Evolutionary conservation across 23 red algal genomes (phyloP).

Genomic region (Gracilaria gracilis): DNA sequence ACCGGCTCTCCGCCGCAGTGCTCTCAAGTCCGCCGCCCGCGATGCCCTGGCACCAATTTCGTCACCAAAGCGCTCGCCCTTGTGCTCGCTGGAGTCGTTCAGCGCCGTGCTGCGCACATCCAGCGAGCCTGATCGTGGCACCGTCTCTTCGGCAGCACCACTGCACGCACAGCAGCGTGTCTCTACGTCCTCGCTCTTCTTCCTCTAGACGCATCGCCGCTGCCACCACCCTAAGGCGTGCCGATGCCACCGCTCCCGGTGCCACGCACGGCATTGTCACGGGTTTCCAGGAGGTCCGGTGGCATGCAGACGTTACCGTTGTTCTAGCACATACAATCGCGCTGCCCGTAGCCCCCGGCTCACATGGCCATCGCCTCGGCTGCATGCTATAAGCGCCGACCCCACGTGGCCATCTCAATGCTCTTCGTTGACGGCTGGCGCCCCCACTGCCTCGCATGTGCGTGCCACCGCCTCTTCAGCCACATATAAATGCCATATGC

Average conservation of each 20-base stretch:
- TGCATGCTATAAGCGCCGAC: neutral
- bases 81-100: neutral
- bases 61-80: constrained; percentile 10
- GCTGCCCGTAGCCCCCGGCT: neutral
- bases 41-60: constrained; percentile 7
- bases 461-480: too few relatives aligned
- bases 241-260: constrained; percentile 4
- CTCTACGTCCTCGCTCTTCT: neutral
- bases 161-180: neutral
- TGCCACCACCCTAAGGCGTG: neutral
- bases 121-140: neutral
- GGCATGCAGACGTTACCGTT: constrained; percentile 47
- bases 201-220: neutral
- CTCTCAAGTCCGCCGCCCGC: neutral
- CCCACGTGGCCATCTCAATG: constrained; percentile 6
- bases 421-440: constrained; percentile 9
- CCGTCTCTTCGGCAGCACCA: neutral
- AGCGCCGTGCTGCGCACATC: constrained; percentile 9
- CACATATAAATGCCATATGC: neutral
- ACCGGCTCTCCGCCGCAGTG: neutral
- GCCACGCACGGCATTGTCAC: constrained; percentile 11
- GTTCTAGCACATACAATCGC: constrained; percentile 24
- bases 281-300: constrained; percentile 3
- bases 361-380: neutral
- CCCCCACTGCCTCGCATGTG: constrained; percentile 15